These are phyloP conservation scores for Ogataea saltuana DNA, from an alignment of 805 yeast genomes.

Conservation along the genomic window DNA sequence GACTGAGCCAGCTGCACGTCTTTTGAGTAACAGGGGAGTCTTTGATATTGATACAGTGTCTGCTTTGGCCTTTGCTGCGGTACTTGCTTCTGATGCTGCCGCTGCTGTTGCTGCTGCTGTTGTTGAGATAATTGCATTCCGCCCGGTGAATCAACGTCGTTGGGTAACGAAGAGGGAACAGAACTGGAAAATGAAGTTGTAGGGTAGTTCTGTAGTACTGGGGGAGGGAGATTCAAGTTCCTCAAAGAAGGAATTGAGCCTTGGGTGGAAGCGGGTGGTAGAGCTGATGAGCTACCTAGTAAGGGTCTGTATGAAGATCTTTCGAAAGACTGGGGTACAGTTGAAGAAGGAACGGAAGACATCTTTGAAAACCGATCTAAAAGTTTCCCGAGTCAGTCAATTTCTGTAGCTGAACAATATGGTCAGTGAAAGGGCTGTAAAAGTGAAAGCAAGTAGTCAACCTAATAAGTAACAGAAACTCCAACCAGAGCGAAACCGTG, in stretches of 20 bases:
- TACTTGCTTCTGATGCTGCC: background rate
- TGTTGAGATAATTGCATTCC: background rate
- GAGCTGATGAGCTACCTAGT: conserved; percentile 1
- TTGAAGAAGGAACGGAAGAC: conserved; percentile 17
- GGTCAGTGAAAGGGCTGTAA: too few species aligned
- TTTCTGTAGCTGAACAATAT: too few species aligned
- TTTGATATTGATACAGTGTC: conserved; percentile 5
- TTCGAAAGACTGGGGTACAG: conserved; percentile 15
- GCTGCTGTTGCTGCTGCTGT: conserved; percentile 1
- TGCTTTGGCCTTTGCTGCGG: background rate
- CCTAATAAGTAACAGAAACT: too few species aligned
- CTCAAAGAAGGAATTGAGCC: conserved; percentile 18
- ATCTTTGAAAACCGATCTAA: too few species aligned
- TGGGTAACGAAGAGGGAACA: conserved; percentile 5
- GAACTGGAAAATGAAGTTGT: background rate
- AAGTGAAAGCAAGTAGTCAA: too few species aligned
- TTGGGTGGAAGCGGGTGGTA: conserved; percentile 11
- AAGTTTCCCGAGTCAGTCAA: too few species aligned
- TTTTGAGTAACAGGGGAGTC: conserved; percentile 4
- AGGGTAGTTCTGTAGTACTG: conserved; percentile 15
- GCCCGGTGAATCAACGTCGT: conserved; percentile 4
- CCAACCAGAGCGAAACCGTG: too few species aligned
- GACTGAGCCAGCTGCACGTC: conserved; percentile 5
- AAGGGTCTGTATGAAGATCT: conserved; percentile 14
- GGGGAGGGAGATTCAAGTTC: conserved; percentile 19